phyloP scores from a whole-genome alignment of 2,329 filamentous ascomycete genomes.

The Hyphodiscus sp. region DNA sequence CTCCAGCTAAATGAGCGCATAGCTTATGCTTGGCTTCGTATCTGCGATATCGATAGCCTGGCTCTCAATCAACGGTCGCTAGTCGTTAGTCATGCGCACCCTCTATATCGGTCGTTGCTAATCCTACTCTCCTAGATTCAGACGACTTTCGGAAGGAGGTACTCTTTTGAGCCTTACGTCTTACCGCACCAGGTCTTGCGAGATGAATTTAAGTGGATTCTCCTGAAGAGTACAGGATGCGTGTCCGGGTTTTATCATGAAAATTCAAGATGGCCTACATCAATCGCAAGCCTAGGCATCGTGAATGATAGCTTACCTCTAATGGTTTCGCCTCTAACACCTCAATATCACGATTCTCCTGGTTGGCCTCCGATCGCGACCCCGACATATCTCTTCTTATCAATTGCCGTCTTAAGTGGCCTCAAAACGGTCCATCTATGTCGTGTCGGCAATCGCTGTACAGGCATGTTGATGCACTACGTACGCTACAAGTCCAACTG shows the following conservation, averaged over 20 bases:
- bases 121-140: slow-evolving; percentile 7
- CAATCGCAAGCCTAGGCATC: slow-evolving; percentile 9
- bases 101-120: slow-evolving; percentile 1
- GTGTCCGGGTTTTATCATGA: slow-evolving; percentile 11
- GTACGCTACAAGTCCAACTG: no score
- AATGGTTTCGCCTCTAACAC: neutral
- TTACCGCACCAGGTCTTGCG: slow-evolving; percentile 1
- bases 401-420: slow-evolving; percentile 9
- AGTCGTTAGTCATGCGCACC: slow-evolving; percentile 1
- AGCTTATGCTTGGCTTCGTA: slow-evolving; percentile 11
- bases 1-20: slow-evolving; percentile 8
- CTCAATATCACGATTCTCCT: slow-evolving; percentile 5
- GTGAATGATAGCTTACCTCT: neutral
- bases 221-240: slow-evolving; percentile 5
- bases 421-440: slow-evolving; percentile 9
- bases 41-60: slow-evolving; percentile 3
- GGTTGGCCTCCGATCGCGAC: neutral
- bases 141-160: slow-evolving; percentile 6
- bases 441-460: slow-evolving; percentile 8
- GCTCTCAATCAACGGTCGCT: slow-evolving; percentile 5
- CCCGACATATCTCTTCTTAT: slow-evolving; percentile 8
- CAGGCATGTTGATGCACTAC: slow-evolving; percentile 9
- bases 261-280: neutral
- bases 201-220: slow-evolving; percentile 9
- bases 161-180: slow-evolving; percentile 9